Evolutionary conservation across 139 green algal genomes (phyloP).

Genomic region (Trebouxia sp.): DNA sequence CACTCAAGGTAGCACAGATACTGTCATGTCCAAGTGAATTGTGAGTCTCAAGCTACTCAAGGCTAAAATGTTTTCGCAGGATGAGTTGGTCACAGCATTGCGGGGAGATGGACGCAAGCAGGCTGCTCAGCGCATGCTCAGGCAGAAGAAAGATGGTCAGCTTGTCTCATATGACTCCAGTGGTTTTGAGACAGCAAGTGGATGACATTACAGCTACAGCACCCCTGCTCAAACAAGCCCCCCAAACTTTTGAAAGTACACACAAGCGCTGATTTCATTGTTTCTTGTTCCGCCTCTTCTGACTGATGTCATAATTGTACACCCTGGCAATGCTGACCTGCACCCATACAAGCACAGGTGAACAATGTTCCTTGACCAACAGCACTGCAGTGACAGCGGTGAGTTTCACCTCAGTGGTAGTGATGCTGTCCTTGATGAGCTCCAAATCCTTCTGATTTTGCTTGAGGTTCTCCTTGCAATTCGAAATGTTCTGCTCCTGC

Average conservation of each 20-base stretch:
- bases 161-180: conserved; percentile 26
- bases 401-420: conserved; percentile 63
- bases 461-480: conserved; percentile 46
- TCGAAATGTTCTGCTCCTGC: conserved; percentile 52
- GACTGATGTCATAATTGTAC: conserved; percentile 81
- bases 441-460: conserved; percentile 50
- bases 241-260: too few relatives aligned
- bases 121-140: conserved; percentile 63
- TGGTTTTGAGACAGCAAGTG: not conserved
- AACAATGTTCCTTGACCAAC: not conserved
- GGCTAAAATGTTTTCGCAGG: conserved; percentile 53
- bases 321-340: conserved; percentile 77
- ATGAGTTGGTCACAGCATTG: conserved; percentile 81
- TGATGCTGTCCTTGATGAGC: conserved; percentile 69
- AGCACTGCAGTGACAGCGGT: too few relatives aligned
- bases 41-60: too few relatives aligned
- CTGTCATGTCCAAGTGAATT: too few relatives aligned
- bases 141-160: conserved; percentile 50
- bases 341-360: not conserved
- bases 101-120: conserved; percentile 78
- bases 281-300: conserved; percentile 23
- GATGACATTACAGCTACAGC: too few relatives aligned
- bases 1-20: too few relatives aligned
- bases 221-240: too few relatives aligned
- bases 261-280: not conserved